These are phyloP conservation scores for Melanomma pulvis-pyrius DNA, from an alignment of 495 filamentous ascomycete genomes.

Conservation along the genomic window DNA sequence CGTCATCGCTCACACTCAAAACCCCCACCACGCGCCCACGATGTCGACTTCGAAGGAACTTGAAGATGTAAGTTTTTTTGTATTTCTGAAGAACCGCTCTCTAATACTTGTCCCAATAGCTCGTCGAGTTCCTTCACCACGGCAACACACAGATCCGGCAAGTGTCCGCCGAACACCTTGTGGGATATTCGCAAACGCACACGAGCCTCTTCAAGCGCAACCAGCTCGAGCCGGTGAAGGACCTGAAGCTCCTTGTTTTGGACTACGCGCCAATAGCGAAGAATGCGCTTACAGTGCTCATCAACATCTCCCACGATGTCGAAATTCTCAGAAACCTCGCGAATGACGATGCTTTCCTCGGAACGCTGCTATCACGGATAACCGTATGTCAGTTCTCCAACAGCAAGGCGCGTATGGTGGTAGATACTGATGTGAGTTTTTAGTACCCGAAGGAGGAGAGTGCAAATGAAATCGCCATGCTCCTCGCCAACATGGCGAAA, in stretches of 20 bases:
- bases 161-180: constrained; percentile 78
- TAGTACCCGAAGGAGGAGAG: constrained; percentile 68
- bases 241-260: constrained; percentile 84
- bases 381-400: constrained; percentile 64
- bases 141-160: constrained; percentile 83
- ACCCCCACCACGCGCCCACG: neutral
- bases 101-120: constrained; percentile 51
- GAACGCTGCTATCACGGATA: constrained; percentile 68
- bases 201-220: constrained; percentile 81
- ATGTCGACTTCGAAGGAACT: constrained; percentile 74
- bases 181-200: constrained; percentile 78
- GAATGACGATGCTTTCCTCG: constrained; percentile 79
- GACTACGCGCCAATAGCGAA: constrained; percentile 88
- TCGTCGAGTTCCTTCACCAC: constrained; percentile 90
- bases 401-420: neutral
- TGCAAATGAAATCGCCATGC: constrained; percentile 84
- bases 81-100: neutral
- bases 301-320: constrained; percentile 82
- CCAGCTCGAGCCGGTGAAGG: constrained; percentile 75
- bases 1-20: constrained; percentile 17
- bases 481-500: constrained; percentile 89
- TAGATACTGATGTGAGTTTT: neutral
- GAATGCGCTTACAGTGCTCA: constrained; percentile 87
- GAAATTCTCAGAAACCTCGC: constrained; percentile 73
- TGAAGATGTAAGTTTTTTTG: constrained; percentile 67